Evolutionary conservation across 257 asterid genomes (phyloP).

Genomic region (Euphrasia confusa): DNA sequence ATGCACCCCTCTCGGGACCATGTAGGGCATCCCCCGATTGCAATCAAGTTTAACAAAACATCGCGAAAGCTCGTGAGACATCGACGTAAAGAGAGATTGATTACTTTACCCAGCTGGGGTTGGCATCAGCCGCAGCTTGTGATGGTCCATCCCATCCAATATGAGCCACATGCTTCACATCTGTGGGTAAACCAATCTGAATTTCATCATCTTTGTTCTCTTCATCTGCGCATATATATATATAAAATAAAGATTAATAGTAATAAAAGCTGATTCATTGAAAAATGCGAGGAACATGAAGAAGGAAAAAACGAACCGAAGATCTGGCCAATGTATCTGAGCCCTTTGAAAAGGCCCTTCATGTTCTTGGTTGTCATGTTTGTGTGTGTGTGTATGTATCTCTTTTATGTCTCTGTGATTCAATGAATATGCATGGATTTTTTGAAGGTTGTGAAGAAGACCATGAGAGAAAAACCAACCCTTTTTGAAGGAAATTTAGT

Average conservation of each 20-base stretch:
- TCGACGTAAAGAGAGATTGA: no score
- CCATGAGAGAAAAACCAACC: slow-evolving; percentile 37
- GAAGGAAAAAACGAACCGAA: slow-evolving; percentile 48
- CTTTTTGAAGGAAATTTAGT: slow-evolving; percentile 34
- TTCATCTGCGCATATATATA: slow-evolving; percentile 39
- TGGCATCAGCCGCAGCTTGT: slow-evolving; percentile 14
- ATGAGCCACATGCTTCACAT: slow-evolving; percentile 97
- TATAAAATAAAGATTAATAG: no score
- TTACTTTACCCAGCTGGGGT: slow-evolving; percentile 67
- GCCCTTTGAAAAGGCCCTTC: slow-evolving; percentile 91
- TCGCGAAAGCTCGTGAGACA: no score
- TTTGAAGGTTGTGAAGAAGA: slow-evolving; percentile 9
- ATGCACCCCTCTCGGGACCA: no score
- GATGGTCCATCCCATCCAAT: slow-evolving; percentile 94
- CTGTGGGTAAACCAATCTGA: slow-evolving; percentile 89
- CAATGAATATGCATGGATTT: slow-evolving; percentile 29
- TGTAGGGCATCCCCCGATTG: no score
- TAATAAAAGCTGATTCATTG: background rate
- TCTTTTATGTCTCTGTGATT: slow-evolving; percentile 14
- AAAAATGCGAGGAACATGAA: background rate
- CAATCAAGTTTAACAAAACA: no score
- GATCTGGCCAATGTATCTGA: slow-evolving; percentile 88
- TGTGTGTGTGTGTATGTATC: background rate
- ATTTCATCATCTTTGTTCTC: slow-evolving; percentile 56
- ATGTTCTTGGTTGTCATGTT: slow-evolving; percentile 54